phyloP scores from a whole-genome alignment of 2,329 filamentous ascomycete species.

The Paramyrothecium sp. region DNA sequence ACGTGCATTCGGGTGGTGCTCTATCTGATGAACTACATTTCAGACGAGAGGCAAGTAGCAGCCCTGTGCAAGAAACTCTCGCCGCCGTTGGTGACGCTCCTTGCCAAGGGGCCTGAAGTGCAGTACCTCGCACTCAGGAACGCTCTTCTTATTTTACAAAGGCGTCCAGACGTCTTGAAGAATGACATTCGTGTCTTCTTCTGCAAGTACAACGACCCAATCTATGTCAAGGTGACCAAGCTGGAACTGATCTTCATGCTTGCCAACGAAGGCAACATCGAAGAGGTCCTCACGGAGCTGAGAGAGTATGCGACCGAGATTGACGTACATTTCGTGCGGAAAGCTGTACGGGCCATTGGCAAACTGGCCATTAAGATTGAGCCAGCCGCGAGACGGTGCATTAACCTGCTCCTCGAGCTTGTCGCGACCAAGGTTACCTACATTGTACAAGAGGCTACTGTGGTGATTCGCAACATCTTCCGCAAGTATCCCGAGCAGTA shows the following conservation, averaged over 20 bases:
- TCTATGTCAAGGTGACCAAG: slow-evolving; percentile 99
- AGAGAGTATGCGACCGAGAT: slow-evolving; percentile 98
- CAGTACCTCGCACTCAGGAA: slow-evolving; percentile 95
- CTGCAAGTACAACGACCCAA: slow-evolving; percentile 99
- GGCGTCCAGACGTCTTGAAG: slow-evolving; percentile 85
- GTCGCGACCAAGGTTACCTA: slow-evolving; percentile 98
- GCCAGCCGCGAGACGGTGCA: slow-evolving; percentile 85
- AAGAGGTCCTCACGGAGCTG: slow-evolving; percentile 89
- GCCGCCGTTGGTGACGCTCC: slow-evolving; percentile 87
- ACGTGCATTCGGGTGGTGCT: slow-evolving; percentile 96
- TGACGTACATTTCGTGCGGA: slow-evolving; percentile 97
- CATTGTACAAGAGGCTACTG: slow-evolving; percentile 97
- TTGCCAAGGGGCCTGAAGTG: slow-evolving; percentile 97
- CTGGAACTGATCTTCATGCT: slow-evolving; percentile 99
- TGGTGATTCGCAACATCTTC: slow-evolving; percentile 99
- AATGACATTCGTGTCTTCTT: slow-evolving; percentile 99
- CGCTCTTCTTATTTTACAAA: slow-evolving; percentile 87
- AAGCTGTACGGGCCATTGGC: slow-evolving; percentile 94
- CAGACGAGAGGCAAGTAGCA: slow-evolving; percentile 84
- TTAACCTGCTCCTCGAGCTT: slow-evolving; percentile 86
- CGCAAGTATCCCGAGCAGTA: slow-evolving; percentile 99
- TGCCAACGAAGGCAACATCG: slow-evolving; percentile 91
- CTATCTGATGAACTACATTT: slow-evolving; percentile 98
- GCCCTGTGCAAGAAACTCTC: slow-evolving; percentile 89
- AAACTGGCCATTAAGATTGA: slow-evolving; percentile 99